Conservation (phyloP, 495 filamentous ascomycete genomes). For the Patellaria atrata region DNA sequence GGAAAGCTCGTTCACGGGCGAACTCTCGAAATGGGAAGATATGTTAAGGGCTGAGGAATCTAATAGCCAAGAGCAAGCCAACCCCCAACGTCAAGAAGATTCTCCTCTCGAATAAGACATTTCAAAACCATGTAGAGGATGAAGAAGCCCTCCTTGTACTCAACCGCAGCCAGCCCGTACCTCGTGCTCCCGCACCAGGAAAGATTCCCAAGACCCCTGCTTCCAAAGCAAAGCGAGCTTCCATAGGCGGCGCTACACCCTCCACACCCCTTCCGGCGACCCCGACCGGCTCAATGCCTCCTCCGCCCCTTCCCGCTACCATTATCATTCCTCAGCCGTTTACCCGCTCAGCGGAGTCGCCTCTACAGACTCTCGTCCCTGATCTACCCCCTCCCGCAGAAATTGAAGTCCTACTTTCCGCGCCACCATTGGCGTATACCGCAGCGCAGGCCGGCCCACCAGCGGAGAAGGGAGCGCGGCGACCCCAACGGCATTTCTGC, state of each 20-base stretch:
- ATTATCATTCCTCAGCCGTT: too few relatives aligned
- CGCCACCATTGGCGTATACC: slow-evolving; percentile 64
- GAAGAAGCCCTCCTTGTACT: slow-evolving; percentile 16
- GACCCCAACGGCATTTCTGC: slow-evolving; percentile 57
- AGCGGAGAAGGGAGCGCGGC: slow-evolving; percentile 27
- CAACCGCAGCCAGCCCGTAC: slow-evolving; percentile 3
- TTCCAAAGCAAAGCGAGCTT: slow-evolving; percentile 10
- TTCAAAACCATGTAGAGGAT: slow-evolving; percentile 18
- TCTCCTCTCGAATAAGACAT: slow-evolving; percentile 12
- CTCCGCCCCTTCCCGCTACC: slow-evolving; percentile 1
- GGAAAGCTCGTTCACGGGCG: slow-evolving; percentile 33
- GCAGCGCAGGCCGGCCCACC: slow-evolving; percentile 53
- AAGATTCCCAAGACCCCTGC: slow-evolving; percentile 14
- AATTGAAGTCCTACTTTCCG: slow-evolving; percentile 51
- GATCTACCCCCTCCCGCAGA: too few relatives aligned
- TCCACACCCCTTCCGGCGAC: not conserved
- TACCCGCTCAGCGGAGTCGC: too few relatives aligned
- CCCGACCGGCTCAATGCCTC: not conserved
- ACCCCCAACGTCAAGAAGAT: slow-evolving; percentile 14
- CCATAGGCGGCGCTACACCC: not conserved
- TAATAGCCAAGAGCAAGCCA: slow-evolving; percentile 8
- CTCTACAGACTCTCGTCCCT: too few relatives aligned
- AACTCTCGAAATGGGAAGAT: slow-evolving; percentile 6
- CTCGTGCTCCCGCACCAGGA: slow-evolving; percentile 1
- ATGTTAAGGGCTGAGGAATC: slow-evolving; percentile 1